Percentiles rank a stretch among this genome's conserved stretches.
Evolutionary conservation across 805 yeast genomes (phyloP).

Genomic region (Grigorovia humatica): DNA sequence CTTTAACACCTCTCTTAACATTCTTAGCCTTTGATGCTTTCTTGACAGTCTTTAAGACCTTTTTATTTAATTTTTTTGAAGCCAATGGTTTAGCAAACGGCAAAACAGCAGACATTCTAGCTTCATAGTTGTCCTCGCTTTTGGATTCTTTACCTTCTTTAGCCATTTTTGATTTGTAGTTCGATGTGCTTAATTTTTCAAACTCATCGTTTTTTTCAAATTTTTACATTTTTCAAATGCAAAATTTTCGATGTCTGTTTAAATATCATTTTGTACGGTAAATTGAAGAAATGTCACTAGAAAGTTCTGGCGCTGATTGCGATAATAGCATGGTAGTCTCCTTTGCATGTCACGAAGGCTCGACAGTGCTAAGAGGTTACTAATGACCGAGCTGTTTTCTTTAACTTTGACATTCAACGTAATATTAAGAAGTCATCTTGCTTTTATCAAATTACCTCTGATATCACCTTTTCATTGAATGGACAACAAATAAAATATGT

Average conservation of each 20-base stretch:
- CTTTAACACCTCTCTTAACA: constrained; percentile 97
- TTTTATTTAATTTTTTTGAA: constrained; percentile 89
- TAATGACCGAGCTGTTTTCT: too few relatives aligned
- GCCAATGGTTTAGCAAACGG: constrained; percentile 95
- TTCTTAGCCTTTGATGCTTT: constrained; percentile 97
- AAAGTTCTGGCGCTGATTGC: too few relatives aligned
- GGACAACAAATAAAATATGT: too few relatives aligned
- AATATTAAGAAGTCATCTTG: too few relatives aligned
- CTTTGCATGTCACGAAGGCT: too few relatives aligned
- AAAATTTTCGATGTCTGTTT: not conserved
- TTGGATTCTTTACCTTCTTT: constrained; percentile 12
- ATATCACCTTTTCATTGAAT: too few relatives aligned
- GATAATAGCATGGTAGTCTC: too few relatives aligned
- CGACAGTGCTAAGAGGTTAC: too few relatives aligned
- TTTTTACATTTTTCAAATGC: not conserved
- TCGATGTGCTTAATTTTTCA: not conserved
- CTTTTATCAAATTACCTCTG: too few relatives aligned
- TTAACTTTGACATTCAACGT: too few relatives aligned
- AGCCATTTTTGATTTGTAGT: constrained; percentile 5
- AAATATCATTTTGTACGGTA: not conserved
- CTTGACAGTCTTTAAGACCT: constrained; percentile 89
- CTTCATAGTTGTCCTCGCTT: constrained; percentile 76
- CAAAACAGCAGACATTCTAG: constrained; percentile 78
- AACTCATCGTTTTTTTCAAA: not conserved
- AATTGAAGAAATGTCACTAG: too few relatives aligned